A percentile compares a stretch with the other conserved stretches of the same genome.
phyloP scores from a whole-genome alignment of 176 grass and related monocot species.

The Carex myosuroides region DNA sequence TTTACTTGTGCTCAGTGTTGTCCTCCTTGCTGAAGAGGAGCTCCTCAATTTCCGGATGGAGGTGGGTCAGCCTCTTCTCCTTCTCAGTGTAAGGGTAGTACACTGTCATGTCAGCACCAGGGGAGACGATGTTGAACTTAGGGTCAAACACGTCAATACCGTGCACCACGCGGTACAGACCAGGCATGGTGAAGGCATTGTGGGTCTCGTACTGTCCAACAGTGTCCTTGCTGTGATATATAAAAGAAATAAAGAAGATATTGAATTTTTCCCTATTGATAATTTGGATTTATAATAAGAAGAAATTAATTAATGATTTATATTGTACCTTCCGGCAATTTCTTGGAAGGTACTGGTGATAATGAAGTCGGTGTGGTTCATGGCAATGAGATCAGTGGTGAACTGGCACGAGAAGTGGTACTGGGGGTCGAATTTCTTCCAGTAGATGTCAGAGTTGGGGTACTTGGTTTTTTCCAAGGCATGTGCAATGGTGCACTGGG shows the following conservation, averaged over 20 bases:
- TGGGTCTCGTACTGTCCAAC: constrained; percentile 93
- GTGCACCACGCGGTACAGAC: constrained; percentile 87
- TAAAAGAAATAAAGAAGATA: neutral
- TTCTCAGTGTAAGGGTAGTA: constrained; percentile 81
- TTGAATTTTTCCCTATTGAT: neutral
- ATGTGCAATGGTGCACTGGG: constrained; percentile 96
- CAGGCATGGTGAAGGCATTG: constrained; percentile 91
- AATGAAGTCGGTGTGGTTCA: constrained; percentile 97
- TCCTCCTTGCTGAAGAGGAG: constrained; percentile 73
- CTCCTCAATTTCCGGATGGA: constrained; percentile 91
- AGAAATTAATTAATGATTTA: neutral
- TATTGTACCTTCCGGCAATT: constrained; percentile 82
- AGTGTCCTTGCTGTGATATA: constrained; percentile 66
- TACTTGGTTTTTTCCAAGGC: constrained; percentile 99
- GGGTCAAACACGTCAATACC: constrained; percentile 97
- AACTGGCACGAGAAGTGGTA: constrained; percentile 99
- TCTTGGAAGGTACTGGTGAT: constrained; percentile 99
- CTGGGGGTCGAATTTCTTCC: constrained; percentile 88
- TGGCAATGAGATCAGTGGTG: constrained; percentile 87
- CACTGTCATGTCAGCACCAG: constrained; percentile 89
- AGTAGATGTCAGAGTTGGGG: constrained; percentile 89
- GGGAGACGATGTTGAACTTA: constrained; percentile 98
- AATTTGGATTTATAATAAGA: neutral
- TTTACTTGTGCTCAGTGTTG: constrained; percentile 83
- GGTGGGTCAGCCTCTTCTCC: constrained; percentile 71